These are phyloP conservation scores for Lentinula aciculospora DNA, from an alignment of 768 basidiomycete species.

Conservation along the genomic window DNA sequence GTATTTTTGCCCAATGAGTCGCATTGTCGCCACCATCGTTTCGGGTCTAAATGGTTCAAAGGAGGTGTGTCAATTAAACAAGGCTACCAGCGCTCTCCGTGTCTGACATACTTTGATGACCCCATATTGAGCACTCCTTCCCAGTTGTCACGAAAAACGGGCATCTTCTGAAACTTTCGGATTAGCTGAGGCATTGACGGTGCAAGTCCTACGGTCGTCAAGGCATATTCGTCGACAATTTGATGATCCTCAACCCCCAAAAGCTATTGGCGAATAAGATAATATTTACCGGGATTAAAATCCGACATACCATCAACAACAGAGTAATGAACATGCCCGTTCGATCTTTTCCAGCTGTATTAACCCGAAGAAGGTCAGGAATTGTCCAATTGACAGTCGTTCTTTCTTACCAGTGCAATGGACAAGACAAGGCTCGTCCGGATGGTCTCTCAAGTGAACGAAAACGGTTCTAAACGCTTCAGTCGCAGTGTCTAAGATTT, in stretches of 20 bases:
- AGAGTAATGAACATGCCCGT: conserved; percentile 33
- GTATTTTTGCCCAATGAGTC: conserved; percentile 27
- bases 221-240: conserved; percentile 33
- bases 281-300: neutral
- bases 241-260: conserved; percentile 32
- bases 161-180: conserved; percentile 23
- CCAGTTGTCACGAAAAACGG: conserved; percentile 26
- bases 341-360: conserved; percentile 36
- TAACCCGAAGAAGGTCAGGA: neutral
- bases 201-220: conserved; percentile 32
- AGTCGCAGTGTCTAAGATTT: conserved; percentile 25
- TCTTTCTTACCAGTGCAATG: conserved; percentile 34
- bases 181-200: conserved; percentile 24
- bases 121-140: conserved; percentile 28
- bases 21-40: conserved; percentile 26
- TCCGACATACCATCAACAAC: conserved; percentile 22
- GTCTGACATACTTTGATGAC: conserved; percentile 22
- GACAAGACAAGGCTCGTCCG: conserved; percentile 31
- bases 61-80: neutral
- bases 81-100: neutral
- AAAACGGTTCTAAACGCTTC: conserved; percentile 28
- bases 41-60: conserved; percentile 22
- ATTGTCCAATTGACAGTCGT: no score
- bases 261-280: conserved; percentile 18
- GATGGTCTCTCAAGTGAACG: conserved; percentile 29